A percentile compares a stretch with the other conserved stretches of the same genome.
Conservation (phyloP, 768 basidiomycete genomes). For the Podaxis pistillaris region DNA sequence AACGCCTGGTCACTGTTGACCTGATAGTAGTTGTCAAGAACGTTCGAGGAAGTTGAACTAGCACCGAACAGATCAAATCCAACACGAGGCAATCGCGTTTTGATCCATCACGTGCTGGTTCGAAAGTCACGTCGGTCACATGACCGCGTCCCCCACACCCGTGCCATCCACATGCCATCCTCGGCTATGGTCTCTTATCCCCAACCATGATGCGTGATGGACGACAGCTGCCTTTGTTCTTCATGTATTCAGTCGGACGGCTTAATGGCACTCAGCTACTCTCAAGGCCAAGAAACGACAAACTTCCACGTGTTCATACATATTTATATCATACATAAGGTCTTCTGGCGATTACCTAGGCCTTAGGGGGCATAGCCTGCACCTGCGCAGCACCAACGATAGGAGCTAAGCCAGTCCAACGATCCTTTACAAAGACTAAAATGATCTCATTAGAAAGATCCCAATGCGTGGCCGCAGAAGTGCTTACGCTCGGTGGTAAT, state of each 20-base stretch:
- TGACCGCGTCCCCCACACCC: slow-evolving; percentile 6
- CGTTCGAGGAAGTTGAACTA: background rate
- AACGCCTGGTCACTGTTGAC: slow-evolving; percentile 14
- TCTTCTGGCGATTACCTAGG: background rate
- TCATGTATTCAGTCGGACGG: background rate
- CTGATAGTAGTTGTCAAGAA: background rate
- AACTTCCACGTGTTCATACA: background rate
- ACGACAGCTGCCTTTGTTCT: background rate
- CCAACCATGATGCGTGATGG: too few species aligned
- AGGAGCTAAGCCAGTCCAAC: slow-evolving; percentile 26
- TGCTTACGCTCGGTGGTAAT: slow-evolving; percentile 30
- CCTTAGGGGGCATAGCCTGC: slow-evolving; percentile 10
- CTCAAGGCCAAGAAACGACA: background rate
- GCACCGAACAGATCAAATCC: background rate
- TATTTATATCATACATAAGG: background rate
- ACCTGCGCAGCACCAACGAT: slow-evolving; percentile 26
- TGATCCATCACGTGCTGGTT: slow-evolving; percentile 14
- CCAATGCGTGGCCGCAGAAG: background rate
- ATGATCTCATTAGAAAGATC: background rate
- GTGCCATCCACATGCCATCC: background rate
- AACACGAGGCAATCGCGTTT: slow-evolving; percentile 17
- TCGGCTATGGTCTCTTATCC: too few species aligned
- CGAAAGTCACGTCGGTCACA: slow-evolving; percentile 5
- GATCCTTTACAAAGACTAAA: slow-evolving; percentile 35
- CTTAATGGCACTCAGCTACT: background rate